phyloP scores from a whole-genome alignment of 306 rosid genomes.

The Vigna angularis region DNA sequence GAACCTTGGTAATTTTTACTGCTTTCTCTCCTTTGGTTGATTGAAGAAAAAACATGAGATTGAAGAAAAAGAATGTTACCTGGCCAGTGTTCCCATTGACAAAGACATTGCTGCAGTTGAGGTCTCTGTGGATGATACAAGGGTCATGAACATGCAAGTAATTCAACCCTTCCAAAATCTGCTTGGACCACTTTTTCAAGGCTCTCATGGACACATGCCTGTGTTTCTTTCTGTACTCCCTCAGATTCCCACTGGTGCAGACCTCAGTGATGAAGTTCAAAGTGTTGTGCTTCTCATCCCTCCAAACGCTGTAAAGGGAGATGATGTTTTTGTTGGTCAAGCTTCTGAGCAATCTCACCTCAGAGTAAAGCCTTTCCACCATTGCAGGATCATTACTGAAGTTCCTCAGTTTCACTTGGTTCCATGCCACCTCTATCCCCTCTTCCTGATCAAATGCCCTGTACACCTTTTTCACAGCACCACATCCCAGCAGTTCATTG shows the following conservation, averaged over 20 bases:
- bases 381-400: constrained; percentile 71
- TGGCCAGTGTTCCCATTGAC: constrained; percentile 89
- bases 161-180: constrained; percentile 75
- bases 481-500: constrained; percentile 65
- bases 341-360: constrained; percentile 72
- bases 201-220: constrained; percentile 79
- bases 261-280: constrained; percentile 90
- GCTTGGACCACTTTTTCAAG: constrained; percentile 83
- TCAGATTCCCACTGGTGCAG: constrained; percentile 82
- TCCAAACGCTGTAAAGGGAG: constrained; percentile 65
- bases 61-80: constrained; percentile 44
- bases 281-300: constrained; percentile 55
- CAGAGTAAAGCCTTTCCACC: constrained; percentile 78
- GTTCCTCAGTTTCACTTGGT: constrained; percentile 80
- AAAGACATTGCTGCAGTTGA: constrained; percentile 89
- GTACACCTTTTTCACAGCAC: constrained; percentile 84
- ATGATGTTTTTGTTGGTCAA: constrained; percentile 69
- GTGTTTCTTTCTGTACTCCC: constrained; percentile 81
- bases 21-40: neutral
- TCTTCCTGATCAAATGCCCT: constrained; percentile 86
- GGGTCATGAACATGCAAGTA: constrained; percentile 82
- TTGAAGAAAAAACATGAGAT: neutral
- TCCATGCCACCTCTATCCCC: constrained; percentile 94
- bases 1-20: neutral
- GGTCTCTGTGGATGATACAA: constrained; percentile 89